Conservation (phyloP, 805 yeast genomes). For the Ogataea nonfermentans region DNA sequence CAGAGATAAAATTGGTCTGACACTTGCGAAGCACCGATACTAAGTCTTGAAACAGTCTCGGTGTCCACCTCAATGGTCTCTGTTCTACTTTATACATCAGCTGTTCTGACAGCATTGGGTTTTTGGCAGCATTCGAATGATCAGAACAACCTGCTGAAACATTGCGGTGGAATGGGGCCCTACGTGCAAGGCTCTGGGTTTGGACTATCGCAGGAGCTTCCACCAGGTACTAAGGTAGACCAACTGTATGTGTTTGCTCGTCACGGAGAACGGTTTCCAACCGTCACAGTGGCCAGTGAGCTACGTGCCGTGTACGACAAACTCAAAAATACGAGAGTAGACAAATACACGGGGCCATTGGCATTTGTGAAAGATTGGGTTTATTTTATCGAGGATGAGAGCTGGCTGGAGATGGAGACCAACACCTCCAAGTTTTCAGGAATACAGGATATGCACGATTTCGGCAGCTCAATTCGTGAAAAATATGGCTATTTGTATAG, state of each 20-base stretch:
- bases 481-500: conserved; percentile 49
- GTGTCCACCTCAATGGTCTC: conserved; percentile 8
- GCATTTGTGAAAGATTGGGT: conserved; percentile 53
- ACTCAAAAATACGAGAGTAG: conserved; percentile 36
- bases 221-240: conserved; percentile 50
- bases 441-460: conserved; percentile 43
- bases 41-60: no score
- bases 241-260: conserved; percentile 73
- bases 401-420: conserved; percentile 46
- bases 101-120: conserved; percentile 1
- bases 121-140: conserved; percentile 35
- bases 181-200: conserved; percentile 49
- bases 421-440: conserved; percentile 53
- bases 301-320: conserved; percentile 29
- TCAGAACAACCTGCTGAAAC: conserved; percentile 48
- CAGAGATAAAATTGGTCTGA: conserved; percentile 5
- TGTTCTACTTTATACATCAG: not conserved
- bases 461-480: conserved; percentile 48
- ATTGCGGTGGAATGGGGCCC: conserved; percentile 52
- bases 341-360: conserved; percentile 46
- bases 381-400: conserved; percentile 38
- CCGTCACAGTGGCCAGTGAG: conserved; percentile 37
- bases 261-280: conserved; percentile 79
- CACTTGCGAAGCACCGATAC: no score
- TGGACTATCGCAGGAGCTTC: conserved; percentile 49